A percentile compares a stretch with the other conserved stretches of the same genome.
Evolutionary conservation across 2,329 filamentous ascomycete genomes (phyloP).

Genomic region (Alternaria conjuncta): DNA sequence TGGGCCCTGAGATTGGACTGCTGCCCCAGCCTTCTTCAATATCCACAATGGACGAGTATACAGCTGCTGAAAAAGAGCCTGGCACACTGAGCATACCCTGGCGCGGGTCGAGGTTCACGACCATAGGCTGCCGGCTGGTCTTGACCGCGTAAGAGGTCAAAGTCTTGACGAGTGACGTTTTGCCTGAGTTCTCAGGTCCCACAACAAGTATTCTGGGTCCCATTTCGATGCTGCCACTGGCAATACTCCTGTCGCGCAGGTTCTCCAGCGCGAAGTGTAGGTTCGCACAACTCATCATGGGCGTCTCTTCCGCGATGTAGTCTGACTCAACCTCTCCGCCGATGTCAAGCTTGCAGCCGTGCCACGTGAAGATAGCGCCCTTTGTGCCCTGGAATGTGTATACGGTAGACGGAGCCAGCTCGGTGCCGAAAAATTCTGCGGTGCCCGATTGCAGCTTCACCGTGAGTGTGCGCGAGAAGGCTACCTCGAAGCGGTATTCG

Average conservation of each 20-base stretch:
- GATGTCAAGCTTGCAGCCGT: conserved; percentile 86
- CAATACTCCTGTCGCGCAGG: conserved; percentile 67
- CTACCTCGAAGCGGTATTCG: conserved; percentile 54
- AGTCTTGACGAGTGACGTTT: conserved; percentile 80
- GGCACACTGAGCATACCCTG: conserved; percentile 66
- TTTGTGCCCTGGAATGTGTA: conserved; percentile 85
- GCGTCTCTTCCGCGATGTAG: conserved; percentile 78
- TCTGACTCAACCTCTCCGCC: conserved; percentile 72
- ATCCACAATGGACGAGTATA: conserved; percentile 86
- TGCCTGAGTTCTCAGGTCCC: conserved; percentile 79
- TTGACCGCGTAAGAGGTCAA: conserved; percentile 81
- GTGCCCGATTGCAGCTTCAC: conserved; percentile 76
- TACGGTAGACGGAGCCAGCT: conserved; percentile 79
- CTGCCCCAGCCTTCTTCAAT: conserved; percentile 88
- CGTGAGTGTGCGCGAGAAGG: conserved; percentile 42
- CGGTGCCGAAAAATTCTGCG: conserved; percentile 93
- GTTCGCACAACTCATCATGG: conserved; percentile 81
- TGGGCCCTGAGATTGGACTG: conserved; percentile 89
- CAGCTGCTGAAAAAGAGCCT: conserved; percentile 83
- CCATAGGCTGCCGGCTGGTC: conserved; percentile 74
- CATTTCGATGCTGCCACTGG: conserved; percentile 45
- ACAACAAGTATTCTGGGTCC: conserved; percentile 86
- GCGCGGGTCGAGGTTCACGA: conserved; percentile 83
- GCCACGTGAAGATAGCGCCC: conserved; percentile 89
- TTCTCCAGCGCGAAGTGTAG: conserved; percentile 85